Conservation (phyloP, 768 basidiomycete species). For the Nevesoporus exiguus region DNA sequence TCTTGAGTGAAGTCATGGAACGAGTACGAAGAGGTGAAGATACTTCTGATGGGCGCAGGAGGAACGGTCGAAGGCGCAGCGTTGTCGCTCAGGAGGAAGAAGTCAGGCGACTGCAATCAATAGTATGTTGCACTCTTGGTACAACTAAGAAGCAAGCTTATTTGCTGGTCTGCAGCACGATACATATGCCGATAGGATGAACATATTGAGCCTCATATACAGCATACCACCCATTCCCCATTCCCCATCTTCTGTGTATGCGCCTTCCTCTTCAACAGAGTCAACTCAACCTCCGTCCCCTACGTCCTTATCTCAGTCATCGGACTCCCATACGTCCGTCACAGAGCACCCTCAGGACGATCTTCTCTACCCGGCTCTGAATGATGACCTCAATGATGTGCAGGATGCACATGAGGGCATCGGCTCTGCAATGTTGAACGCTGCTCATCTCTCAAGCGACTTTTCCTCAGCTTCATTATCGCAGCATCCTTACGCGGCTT, state of each 20-base stretch:
- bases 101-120: conserved; percentile 79
- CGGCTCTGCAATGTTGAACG: conserved; percentile 43
- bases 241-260: conserved; percentile 52
- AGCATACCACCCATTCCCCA: conserved; percentile 77
- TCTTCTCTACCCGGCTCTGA: conserved; percentile 17
- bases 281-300: conserved; percentile 38
- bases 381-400: conserved; percentile 28
- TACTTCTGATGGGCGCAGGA: conserved; percentile 61
- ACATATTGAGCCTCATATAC: conserved; percentile 86
- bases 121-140: conserved; percentile 54
- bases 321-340: conserved; percentile 46
- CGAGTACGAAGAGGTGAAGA: conserved; percentile 84
- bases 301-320: conserved; percentile 35
- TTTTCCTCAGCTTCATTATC: conserved; percentile 22
- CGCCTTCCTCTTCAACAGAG: conserved; percentile 37
- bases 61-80: conserved; percentile 63
- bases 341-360: conserved; percentile 40
- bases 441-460: conserved; percentile 29
- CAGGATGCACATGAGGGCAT: conserved; percentile 41
- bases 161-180: conserved; percentile 61
- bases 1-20: conserved; percentile 91
- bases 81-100: conserved; percentile 92
- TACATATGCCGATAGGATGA: conserved; percentile 93
- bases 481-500: conserved; percentile 52
- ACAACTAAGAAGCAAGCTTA: conserved; percentile 12